Evolutionary conservation across 768 basidiomycete genomes (phyloP).

Genomic region (Russula griseocarnosa): DNA sequence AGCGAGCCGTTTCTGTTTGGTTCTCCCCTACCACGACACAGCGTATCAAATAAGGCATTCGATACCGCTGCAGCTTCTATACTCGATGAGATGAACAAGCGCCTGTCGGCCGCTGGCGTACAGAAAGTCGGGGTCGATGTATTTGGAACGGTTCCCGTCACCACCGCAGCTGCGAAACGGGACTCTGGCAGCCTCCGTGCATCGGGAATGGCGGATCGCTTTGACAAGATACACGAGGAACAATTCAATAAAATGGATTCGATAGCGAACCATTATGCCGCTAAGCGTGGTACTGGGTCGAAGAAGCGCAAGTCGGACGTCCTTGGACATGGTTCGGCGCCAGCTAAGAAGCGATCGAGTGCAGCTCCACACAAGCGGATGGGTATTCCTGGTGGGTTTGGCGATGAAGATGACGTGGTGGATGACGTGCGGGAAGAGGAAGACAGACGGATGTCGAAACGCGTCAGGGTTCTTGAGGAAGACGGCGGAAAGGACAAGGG

Average conservation of each 20-base stretch:
- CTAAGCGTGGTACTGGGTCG: slow-evolving; percentile 35
- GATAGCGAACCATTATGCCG: slow-evolving; percentile 54
- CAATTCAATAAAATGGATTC: slow-evolving; percentile 77
- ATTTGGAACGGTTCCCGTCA: slow-evolving; percentile 36
- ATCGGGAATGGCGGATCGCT: slow-evolving; percentile 33
- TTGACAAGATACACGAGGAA: slow-evolving; percentile 59
- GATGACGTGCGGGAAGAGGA: slow-evolving; percentile 36
- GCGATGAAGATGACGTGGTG: slow-evolving; percentile 44
- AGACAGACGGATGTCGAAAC: slow-evolving; percentile 44
- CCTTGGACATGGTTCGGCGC: slow-evolving; percentile 38
- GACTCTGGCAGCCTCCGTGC: slow-evolving; percentile 12
- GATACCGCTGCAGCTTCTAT: slow-evolving; percentile 61
- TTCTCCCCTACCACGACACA: slow-evolving; percentile 63
- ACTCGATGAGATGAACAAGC: slow-evolving; percentile 77
- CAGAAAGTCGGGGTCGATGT: slow-evolving; percentile 46
- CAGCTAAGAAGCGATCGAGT: slow-evolving; percentile 32
- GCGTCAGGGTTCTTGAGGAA: slow-evolving; percentile 40
- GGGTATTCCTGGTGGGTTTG: slow-evolving; percentile 56
- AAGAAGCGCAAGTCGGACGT: slow-evolving; percentile 52
- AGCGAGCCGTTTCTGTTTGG: slow-evolving; percentile 69
- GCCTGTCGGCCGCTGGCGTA: slow-evolving; percentile 56
- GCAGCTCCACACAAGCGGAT: slow-evolving; percentile 42
- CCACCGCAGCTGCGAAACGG: slow-evolving; percentile 1
- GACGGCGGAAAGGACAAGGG: slow-evolving; percentile 36
- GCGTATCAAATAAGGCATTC: slow-evolving; percentile 63